Evolutionary conservation across 176 grass and related monocot species (phyloP).

Genomic region (Carex littledalei): DNA sequence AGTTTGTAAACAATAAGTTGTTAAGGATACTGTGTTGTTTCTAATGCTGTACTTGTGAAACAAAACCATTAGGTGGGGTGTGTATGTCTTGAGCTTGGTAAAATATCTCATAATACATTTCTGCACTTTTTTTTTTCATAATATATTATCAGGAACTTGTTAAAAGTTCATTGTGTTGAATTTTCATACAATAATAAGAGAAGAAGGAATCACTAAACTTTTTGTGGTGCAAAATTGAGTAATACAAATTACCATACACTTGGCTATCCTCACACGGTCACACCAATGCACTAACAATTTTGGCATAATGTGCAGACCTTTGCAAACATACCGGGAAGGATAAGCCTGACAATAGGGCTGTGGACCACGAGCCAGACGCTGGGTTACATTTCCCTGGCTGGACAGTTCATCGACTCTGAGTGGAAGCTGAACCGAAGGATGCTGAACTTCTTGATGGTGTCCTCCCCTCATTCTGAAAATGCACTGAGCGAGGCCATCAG

Average conservation of each 20-base stretch:
- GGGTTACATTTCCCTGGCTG: slow-evolving; percentile 66
- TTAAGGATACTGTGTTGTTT: not conserved
- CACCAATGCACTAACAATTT: not conserved
- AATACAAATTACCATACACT: not conserved
- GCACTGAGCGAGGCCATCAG: slow-evolving; percentile 76
- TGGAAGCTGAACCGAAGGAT: slow-evolving; percentile 73
- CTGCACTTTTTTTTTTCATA: not conserved
- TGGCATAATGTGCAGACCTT: slow-evolving; percentile 11
- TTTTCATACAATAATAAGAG: not conserved
- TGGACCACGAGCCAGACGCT: slow-evolving; percentile 87
- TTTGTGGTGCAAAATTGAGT: not conserved
- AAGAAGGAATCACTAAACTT: not conserved
- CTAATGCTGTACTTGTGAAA: not conserved
- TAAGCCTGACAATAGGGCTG: slow-evolving; percentile 67
- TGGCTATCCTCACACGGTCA: not conserved
- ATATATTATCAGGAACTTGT: not conserved
- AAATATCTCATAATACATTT: not conserved
- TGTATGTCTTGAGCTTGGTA: not conserved
- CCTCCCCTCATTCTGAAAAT: slow-evolving; percentile 89
- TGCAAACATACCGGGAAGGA: slow-evolving; percentile 50
- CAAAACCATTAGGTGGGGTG: not conserved
- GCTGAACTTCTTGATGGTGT: slow-evolving; percentile 94
- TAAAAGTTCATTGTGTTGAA: not conserved
- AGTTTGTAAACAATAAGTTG: not conserved
- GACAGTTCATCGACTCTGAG: slow-evolving; percentile 57